Base-by-base conservation (phyloP, 164 flowering plant genomes). In the Tetrastigma voinierianum region DNA sequence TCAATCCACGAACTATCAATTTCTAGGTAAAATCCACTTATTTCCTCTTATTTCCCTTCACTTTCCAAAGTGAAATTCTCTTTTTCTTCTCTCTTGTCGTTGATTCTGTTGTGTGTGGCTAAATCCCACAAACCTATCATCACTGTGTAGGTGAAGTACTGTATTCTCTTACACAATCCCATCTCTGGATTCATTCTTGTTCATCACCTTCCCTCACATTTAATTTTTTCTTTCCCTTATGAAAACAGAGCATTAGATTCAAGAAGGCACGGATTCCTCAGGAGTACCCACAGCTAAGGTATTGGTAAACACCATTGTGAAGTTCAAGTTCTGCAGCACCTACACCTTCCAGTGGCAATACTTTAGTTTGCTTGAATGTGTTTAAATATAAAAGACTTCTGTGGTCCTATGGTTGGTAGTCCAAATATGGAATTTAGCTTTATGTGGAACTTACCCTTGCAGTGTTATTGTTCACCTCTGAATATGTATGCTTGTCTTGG, bases 51-150 rank as follows among this genome's bases (percentile, higher is more conserved):
- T 32, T 45, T 67, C 23, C 61, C 25, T 48, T 51, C 46, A 9
- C 61, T 4, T 23, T 14, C 86, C 12, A 48, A 80, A 21, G 61
- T 0, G 4, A 32, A 32, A 32, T 32, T 32, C 40, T 7, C 40
- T 3, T 7, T 7, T 32, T 4, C 5, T 7, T 32, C 5, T 23
- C 57, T 11, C 46, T 87, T 85, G 45, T 76, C 90, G 9, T 49
- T 87, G 70, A 81, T 87, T 53, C 62, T 87, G 62, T 87, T 85
- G 88, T 87, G 81, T 19, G 88, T 88, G 11, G 82, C 87, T 55
- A 69, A 79, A 19, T 72, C 83, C 61, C 88, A 87, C 63, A 84
- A 78, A 63, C 92, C 92, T 1, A 21, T 46, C 9, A 71, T 87
- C 69, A 53, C 81, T 8, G 71, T 84, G 80, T 79, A 76, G 87